Base-by-base conservation (phyloP, 1,284 basidiomycete genomes). In the Microbotryomycetes sp. region DNA sequence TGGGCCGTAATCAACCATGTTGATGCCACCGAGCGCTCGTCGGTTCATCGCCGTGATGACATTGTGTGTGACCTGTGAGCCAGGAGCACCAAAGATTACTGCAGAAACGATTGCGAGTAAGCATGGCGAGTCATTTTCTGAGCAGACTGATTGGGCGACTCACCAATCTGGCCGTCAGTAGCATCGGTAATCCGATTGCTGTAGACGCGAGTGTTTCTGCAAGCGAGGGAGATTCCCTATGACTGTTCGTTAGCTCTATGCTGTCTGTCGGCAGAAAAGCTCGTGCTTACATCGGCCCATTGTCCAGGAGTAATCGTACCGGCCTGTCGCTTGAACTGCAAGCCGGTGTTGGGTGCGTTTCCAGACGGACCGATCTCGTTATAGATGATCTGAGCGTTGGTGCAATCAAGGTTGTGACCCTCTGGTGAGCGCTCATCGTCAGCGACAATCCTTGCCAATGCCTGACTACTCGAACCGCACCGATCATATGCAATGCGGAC, bases 1-100 rank as follows among this genome's bases (percentile, higher is more conserved):
- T 0, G 90, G 88, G 4, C 78, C 71, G 60, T 84, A 83, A 71
- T 91, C 88, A 13, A 91, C 89, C 79, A 90, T 69, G 67, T 79
- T 73, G 64, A 91, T 88, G 16, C 88, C 88, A 45, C 88, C 88
- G 15, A 89, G 78, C 2, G 86, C 76, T 16, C 41, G 21, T 15
- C 13, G 4, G 24, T 23, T 45, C 13, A 23, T 11, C 3, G 55
- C 55, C 79, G 81, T 84, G 65, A 90, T 85, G 0, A 85, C 88
- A 72, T 86, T 86, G 69, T 84, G 83, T 64, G 85, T 81, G n/a
- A 91, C 82, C 49, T 81, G 77, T 1, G 84, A 84, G 2, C 85
- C 87, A 2, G 87, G 87, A 1, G 87, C 77, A n/a, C 88, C 89
- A 70, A 91, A 91, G 3, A 91, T 69, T 2, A 91, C 89, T 41